These are phyloP conservation scores for Podospora anserina DNA, from an alignment of 495 filamentous ascomycete genomes.

Conservation along the genomic window DNA sequence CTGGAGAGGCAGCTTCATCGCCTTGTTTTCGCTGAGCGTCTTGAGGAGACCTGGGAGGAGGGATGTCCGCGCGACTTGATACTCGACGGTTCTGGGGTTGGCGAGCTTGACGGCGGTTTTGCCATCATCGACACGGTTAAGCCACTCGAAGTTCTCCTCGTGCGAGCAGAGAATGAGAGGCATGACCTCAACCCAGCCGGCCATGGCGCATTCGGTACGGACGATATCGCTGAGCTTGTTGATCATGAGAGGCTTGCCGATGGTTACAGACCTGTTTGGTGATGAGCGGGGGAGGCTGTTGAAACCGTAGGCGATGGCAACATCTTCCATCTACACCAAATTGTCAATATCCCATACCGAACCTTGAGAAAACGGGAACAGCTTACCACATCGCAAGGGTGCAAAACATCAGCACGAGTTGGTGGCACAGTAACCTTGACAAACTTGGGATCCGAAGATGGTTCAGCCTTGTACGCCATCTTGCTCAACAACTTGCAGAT, in stretches of 20 bases:
- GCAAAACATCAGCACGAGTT: conserved; percentile 89
- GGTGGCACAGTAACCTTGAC: conserved; percentile 81
- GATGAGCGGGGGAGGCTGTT: conserved; percentile 84
- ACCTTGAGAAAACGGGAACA: neutral
- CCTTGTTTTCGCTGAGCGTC: conserved; percentile 92
- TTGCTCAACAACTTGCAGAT: conserved; percentile 74
- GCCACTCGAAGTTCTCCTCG: conserved; percentile 96
- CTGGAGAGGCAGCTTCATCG: conserved; percentile 83
- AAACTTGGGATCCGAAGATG: conserved; percentile 63
- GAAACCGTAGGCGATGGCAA: conserved; percentile 93
- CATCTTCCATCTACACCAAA: conserved; percentile 74
- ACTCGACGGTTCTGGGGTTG: conserved; percentile 95
- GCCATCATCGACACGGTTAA: conserved; percentile 89
- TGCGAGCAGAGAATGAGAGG: conserved; percentile 96
- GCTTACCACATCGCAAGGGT: conserved; percentile 79
- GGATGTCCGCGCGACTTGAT: conserved; percentile 91
- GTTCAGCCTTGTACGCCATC: conserved; percentile 79
- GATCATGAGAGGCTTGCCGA: conserved; percentile 81
- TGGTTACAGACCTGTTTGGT: conserved; percentile 76
- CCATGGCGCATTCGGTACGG: conserved; percentile 84
- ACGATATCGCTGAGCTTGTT: conserved; percentile 95
- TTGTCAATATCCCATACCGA: conserved; percentile 1
- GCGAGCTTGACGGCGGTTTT: conserved; percentile 80
- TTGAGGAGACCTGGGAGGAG: conserved; percentile 89
- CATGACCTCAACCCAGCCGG: conserved; percentile 95